A percentile compares a stretch with the other conserved stretches of the same genome.
Conservation (phyloP, 108 stramenopile species). For the Aurantiochytrium sp. region DNA sequence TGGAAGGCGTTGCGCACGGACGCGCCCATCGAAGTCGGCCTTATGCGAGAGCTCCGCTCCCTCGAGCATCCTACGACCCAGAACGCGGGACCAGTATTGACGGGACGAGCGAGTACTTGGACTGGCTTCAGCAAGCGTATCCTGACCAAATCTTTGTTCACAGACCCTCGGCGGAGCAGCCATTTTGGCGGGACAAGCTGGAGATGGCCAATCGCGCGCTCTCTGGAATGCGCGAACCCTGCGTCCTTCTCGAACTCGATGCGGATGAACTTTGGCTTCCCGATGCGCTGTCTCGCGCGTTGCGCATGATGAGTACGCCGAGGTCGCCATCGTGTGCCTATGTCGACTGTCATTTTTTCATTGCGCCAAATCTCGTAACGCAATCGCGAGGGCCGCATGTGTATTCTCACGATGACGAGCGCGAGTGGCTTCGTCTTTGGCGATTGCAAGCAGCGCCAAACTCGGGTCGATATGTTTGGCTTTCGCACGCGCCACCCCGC, state of each 20-base stretch:
- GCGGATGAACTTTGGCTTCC: constrained; percentile 38
- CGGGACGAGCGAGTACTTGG: constrained; percentile 30
- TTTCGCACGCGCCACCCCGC: constrained; percentile 36
- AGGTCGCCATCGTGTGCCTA: constrained; percentile 21
- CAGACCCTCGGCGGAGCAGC: neutral
- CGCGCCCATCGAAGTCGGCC: constrained; percentile 24
- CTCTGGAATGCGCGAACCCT: constrained; percentile 1
- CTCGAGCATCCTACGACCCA: neutral
- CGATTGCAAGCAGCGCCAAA: neutral
- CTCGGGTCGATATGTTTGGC: neutral
- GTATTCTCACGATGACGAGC: constrained; percentile 24
- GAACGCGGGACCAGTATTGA: constrained; percentile 13
- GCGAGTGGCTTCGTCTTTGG: constrained; percentile 42
- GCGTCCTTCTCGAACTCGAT: constrained; percentile 35
- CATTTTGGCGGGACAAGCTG: constrained; percentile 34
- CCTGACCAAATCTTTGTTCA: neutral
- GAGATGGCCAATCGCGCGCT: constrained; percentile 33
- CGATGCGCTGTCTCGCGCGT: neutral
- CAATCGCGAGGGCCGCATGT: constrained; percentile 11
- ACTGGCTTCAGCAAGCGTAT: neutral
- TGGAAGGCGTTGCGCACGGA: constrained; percentile 33
- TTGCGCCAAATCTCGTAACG: constrained; percentile 24
- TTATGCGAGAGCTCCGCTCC: constrained; percentile 6
- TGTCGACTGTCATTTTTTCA: constrained; percentile 41
- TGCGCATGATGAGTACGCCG: neutral